Evolutionary conservation across 345 rosid genomes (phyloP).

Genomic region (Rhizophora apiculata): DNA sequence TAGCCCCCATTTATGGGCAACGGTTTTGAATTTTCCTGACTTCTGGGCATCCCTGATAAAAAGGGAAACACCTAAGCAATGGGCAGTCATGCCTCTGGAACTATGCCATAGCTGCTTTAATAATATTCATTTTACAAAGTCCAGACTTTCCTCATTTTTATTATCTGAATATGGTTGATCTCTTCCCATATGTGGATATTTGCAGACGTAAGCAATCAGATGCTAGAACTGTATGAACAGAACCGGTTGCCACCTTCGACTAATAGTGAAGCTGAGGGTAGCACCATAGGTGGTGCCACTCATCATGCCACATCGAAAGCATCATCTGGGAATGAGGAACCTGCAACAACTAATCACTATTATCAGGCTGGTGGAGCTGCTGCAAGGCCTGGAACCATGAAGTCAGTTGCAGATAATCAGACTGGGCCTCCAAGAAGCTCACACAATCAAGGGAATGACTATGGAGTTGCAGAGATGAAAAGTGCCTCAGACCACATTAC

Average conservation of each 20-base stretch:
- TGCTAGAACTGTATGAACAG: conserved; percentile 33
- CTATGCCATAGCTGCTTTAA: too few species aligned
- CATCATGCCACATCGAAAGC: conserved; percentile 11
- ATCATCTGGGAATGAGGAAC: conserved; percentile 24
- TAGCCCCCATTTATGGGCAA: too few species aligned
- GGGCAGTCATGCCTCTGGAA: too few species aligned
- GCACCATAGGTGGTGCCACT: conserved; percentile 12
- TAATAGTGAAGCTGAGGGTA: conserved; percentile 25
- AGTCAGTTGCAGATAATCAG: conserved; percentile 15
- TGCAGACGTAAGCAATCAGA: conserved; percentile 35
- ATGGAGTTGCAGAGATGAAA: conserved; percentile 12
- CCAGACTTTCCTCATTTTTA: not conserved
- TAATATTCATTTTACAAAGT: not conserved
- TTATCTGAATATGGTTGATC: not conserved
- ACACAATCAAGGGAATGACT: conserved; percentile 12
- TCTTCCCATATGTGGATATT: not conserved
- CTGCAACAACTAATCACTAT: conserved; percentile 4
- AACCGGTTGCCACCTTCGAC: conserved; percentile 19
- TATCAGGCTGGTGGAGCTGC: conserved; percentile 11
- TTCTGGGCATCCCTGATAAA: too few species aligned
- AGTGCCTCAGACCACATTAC: conserved; percentile 15
- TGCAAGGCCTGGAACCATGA: conserved; percentile 18
- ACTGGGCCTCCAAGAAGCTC: conserved; percentile 10
- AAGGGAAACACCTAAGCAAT: too few species aligned
- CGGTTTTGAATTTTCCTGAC: too few species aligned